A percentile compares a stretch with the other conserved stretches of the same genome.
Conservation (phyloP, 441 rosid species). For the Erysimum pusillum region DNA sequence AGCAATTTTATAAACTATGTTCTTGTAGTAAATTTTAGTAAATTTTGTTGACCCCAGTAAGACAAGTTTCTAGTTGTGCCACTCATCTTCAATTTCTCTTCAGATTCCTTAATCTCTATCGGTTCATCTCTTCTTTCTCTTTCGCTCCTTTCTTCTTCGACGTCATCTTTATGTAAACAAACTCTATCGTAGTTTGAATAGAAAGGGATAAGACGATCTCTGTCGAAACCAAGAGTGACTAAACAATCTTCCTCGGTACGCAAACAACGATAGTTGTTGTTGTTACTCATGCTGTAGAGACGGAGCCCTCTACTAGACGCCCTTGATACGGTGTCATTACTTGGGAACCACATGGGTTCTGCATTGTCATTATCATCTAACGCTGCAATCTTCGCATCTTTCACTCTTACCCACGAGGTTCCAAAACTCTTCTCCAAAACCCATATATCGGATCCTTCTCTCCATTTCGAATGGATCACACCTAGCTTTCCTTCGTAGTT, state of each 20-base stretch:
- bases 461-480: neutral
- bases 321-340: constrained; percentile 30
- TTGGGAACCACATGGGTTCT: constrained; percentile 19
- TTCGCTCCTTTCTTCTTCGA: neutral
- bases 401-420: neutral
- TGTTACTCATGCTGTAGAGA: constrained; percentile 18
- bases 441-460: constrained; percentile 3
- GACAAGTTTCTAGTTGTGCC: no score
- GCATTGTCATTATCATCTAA: neutral
- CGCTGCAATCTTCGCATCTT: neutral
- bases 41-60: no score
- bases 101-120: no score
- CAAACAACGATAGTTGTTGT: constrained; percentile 4
- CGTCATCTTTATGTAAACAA: neutral
- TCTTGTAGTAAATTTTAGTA: no score
- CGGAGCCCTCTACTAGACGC: neutral
- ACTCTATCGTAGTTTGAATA: constrained; percentile 31
- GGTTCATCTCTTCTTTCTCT: no score
- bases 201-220: constrained; percentile 18
- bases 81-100: no score
- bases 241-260: neutral
- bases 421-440: constrained; percentile 12
- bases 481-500: constrained; percentile 43
- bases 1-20: no score
- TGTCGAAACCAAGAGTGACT: no score